Evolutionary conservation across 1,139 yeast genomes (phyloP), one percentile per base, ranked within the genome.

Genomic region (Suhomyces wounanorum): DNA sequence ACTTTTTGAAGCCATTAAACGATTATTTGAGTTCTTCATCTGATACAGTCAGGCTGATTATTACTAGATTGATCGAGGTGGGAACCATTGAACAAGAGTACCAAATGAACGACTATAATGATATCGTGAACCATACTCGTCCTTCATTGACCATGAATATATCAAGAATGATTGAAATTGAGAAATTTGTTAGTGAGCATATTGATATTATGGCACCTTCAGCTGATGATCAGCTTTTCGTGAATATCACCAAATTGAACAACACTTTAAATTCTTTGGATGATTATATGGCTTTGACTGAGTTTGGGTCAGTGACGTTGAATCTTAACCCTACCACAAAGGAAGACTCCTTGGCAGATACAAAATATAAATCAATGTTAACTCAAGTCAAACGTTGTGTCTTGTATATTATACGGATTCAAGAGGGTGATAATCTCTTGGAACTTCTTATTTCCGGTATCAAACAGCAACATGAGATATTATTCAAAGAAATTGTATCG

Each of bases 381-480:
- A 81, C 92, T 44, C 92, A 91, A 59, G 90, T 89, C 0, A 94
- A 94, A 65, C 76, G 96, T 57, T 87, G 92, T 55, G 70, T 92
- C 35, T 70, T 88, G 21, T 91, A 90, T 62, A 84, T 92, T 59
- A 82, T 92, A 54, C 83, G 92, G 54, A 89, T 94, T 13, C 96
- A 94, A 70, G 81, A 82, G 31, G 90, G 90, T 21, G 77, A 81
- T 3, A 87, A 85, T 53, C 69, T 94, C 45, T 77, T 89, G 55
- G 96, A 89, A 43, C 71, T 92, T 45, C 73, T 91, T 50, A 79
- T 89, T 5, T 83, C 91, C 8, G 87, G 88, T 1, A 89, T 92
- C 26, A 73, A 78, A 25, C 84, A 84, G 0, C 75, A 72, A 16
- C 90, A 90, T 63, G 97, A 91, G 61, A 69, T 73, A 10, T 75